These are phyloP conservation scores for Yamadazyma oceani DNA, from an alignment of 1,139 yeast genomes.

Conservation along the genomic window DNA sequence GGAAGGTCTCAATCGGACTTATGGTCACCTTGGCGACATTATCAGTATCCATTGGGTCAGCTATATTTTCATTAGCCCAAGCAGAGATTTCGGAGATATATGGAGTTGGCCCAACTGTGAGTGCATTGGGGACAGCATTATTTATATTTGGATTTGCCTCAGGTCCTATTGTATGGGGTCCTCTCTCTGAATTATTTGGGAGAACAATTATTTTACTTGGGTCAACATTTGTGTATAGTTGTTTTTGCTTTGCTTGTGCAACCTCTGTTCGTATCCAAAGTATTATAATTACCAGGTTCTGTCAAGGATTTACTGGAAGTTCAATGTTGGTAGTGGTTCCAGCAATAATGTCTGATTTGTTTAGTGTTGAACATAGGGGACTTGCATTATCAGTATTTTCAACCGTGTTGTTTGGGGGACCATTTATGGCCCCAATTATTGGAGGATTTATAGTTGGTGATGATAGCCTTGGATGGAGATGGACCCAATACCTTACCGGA, in stretches of 20 bases:
- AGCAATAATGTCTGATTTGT: conserved; percentile 44
- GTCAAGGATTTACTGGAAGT: conserved; percentile 42
- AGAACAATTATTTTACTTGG: conserved; percentile 31
- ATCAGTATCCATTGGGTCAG: conserved; percentile 49
- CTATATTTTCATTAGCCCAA: conserved; percentile 37
- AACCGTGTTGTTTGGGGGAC: conserved; percentile 44
- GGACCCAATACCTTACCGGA: conserved; percentile 57
- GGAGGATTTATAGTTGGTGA: conserved; percentile 38
- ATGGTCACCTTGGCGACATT: conserved; percentile 37
- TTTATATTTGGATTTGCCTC: conserved; percentile 47
- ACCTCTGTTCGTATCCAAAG: conserved; percentile 40
- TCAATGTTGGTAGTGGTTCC: conserved; percentile 48
- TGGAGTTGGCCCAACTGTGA: conserved; percentile 35
- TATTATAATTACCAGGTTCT: conserved; percentile 42
- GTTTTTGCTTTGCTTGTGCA: conserved; percentile 41
- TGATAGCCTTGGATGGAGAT: conserved; percentile 51
- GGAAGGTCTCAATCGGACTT: conserved; percentile 27
- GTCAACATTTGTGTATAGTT: conserved; percentile 31
- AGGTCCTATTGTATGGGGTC: conserved; percentile 46
- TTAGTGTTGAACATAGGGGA: conserved; percentile 34
- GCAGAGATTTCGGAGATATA: conserved; percentile 24
- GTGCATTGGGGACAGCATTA: conserved; percentile 40
- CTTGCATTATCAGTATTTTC: conserved; percentile 35
- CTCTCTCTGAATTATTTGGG: conserved; percentile 42
- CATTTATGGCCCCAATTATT: conserved; percentile 45